phyloP scores from a whole-genome alignment of 2,329 filamentous ascomycete genomes.

The Epichloe hybrida region DNA sequence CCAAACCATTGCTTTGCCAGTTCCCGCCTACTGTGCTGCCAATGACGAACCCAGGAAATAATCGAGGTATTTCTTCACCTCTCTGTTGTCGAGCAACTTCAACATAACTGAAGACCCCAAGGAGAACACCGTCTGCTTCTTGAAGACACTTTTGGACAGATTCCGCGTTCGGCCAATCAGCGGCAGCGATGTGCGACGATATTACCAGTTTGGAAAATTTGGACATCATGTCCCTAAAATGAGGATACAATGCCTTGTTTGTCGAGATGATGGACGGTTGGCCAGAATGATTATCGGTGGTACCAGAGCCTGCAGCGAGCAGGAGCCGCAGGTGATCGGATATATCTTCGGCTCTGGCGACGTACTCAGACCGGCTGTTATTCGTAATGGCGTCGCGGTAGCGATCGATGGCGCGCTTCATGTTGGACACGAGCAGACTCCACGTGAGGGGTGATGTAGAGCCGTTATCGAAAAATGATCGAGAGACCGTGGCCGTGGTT shows the following conservation, averaged over 20 bases:
- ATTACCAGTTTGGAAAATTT: constrained; percentile 98
- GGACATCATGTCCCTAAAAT: constrained; percentile 99
- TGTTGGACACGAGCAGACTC: constrained; percentile 81
- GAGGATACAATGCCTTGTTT: constrained; percentile 92
- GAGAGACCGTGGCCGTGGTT: constrained; percentile 50
- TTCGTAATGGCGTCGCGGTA: constrained; percentile 84
- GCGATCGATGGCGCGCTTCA: constrained; percentile 78
- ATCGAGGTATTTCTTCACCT: constrained; percentile 82
- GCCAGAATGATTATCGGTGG: constrained; percentile 95
- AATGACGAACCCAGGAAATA: constrained; percentile 85
- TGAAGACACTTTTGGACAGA: constrained; percentile 90
- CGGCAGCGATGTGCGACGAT: constrained; percentile 92
- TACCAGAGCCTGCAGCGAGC: constrained; percentile 89
- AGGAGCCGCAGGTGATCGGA: constrained; percentile 89
- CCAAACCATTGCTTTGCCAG: constrained; percentile 65
- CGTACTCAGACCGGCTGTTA: constrained; percentile 77
- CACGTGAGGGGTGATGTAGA: constrained; percentile 69
- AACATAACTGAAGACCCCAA: constrained; percentile 91
- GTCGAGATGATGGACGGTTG: constrained; percentile 98
- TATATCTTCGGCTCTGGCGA: constrained; percentile 90
- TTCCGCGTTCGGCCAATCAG: constrained; percentile 89
- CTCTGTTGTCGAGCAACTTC: constrained; percentile 88
- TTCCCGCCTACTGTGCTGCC: constrained; percentile 73
- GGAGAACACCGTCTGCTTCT: constrained; percentile 90
- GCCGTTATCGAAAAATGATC: constrained; percentile 86